Evolutionary conservation across 2,329 filamentous ascomycete species (phyloP).

Genomic region (Mariannaea sp.): DNA sequence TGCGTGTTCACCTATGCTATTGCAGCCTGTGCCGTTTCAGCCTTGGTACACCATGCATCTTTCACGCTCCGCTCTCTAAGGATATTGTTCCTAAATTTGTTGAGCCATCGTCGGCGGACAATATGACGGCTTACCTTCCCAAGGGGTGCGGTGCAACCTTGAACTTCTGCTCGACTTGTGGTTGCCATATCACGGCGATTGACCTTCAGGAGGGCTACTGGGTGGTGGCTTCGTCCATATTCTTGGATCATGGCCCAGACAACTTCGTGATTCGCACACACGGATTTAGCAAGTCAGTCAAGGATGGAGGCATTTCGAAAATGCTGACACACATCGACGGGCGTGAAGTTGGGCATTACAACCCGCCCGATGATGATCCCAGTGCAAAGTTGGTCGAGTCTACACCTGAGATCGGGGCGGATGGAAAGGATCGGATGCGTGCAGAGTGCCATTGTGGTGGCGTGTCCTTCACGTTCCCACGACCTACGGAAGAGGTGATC

Average conservation of each 20-base stretch:
- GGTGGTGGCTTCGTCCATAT: slow-evolving; percentile 48
- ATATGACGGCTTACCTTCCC: slow-evolving; percentile 46
- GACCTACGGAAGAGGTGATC: slow-evolving; percentile 43
- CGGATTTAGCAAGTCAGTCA: slow-evolving; percentile 44
- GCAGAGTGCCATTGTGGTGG: slow-evolving; percentile 54
- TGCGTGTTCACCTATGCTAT: slow-evolving; percentile 51
- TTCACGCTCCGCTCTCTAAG: slow-evolving; percentile 46
- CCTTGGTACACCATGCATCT: slow-evolving; percentile 48
- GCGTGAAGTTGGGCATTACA: slow-evolving; percentile 41
- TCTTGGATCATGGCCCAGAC: slow-evolving; percentile 43
- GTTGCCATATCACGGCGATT: slow-evolving; percentile 50
- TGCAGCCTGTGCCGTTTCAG: slow-evolving; percentile 52
- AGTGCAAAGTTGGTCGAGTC: slow-evolving; percentile 36
- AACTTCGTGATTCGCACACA: slow-evolving; percentile 45
- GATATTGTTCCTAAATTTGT: slow-evolving; percentile 47
- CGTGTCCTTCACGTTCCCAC: slow-evolving; percentile 51
- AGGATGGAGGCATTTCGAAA: slow-evolving; percentile 44
- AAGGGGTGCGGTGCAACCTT: slow-evolving; percentile 39
- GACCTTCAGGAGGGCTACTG: slow-evolving; percentile 42
- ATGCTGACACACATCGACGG: slow-evolving; percentile 43
- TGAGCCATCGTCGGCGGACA: slow-evolving; percentile 44
- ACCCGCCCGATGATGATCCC: slow-evolving; percentile 41
- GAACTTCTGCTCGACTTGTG: slow-evolving; percentile 53
- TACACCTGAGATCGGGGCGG: slow-evolving; percentile 39
- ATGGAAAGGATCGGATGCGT: slow-evolving; percentile 47